Percentiles rank a stretch among this genome's conserved stretches.
These are phyloP conservation scores for Atalantia buxifolia DNA, from an alignment of 345 rosid genomes.

Conservation along the genomic window DNA sequence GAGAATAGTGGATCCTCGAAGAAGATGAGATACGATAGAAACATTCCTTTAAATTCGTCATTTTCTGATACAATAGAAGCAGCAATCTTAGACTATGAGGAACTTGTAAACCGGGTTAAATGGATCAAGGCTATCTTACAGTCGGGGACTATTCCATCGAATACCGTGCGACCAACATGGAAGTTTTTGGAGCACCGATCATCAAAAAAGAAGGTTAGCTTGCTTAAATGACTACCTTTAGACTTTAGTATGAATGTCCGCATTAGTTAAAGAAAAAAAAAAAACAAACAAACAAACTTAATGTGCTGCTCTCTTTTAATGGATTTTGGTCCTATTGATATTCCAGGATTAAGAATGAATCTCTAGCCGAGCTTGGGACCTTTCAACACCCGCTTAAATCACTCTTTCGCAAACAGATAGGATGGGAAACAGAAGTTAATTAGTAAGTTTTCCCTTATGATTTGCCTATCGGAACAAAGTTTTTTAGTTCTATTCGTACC, in stretches of 20 bases:
- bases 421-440: neutral
- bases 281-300: too few relatives aligned
- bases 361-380: neutral
- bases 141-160: slow-evolving; percentile 22
- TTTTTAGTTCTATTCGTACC: neutral
- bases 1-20: slow-evolving; percentile 14
- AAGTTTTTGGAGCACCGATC: slow-evolving; percentile 41
- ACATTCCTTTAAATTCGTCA: slow-evolving; percentile 30
- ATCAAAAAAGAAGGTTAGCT: neutral
- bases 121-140: slow-evolving; percentile 48
- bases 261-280: neutral
- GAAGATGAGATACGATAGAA: slow-evolving; percentile 26
- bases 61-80: slow-evolving; percentile 49
- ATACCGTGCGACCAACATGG: slow-evolving; percentile 31
- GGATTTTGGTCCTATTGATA: neutral
- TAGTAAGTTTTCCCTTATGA: neutral
- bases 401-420: neutral
- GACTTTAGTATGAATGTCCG: neutral
- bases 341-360: neutral
- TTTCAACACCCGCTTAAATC: neutral
- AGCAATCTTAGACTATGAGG: slow-evolving; percentile 62
- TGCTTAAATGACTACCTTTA: slow-evolving; percentile 19
- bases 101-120: slow-evolving; percentile 43
- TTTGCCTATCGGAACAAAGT: neutral
- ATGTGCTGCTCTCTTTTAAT: neutral